Base-by-base conservation (phyloP, 1,284 basidiomycete species). In the Cryptococcus depauperatus region DNA sequence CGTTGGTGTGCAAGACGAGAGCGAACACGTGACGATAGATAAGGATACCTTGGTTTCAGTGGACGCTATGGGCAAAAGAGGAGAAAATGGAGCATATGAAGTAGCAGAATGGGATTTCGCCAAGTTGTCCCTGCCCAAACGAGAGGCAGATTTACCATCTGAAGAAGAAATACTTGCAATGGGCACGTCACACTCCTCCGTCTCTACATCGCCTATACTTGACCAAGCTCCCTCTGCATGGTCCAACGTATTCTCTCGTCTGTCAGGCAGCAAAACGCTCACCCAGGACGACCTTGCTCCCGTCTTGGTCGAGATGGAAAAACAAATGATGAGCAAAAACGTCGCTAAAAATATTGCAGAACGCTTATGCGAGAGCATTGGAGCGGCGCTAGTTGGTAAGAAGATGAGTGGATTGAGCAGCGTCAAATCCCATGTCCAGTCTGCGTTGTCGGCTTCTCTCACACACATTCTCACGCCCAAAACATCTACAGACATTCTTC, bases 261-360 rank as follows among this genome's bases (percentile, higher is more conserved):
- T 98, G 50, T 91, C 87, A 0, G 86, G 73, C 9, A 64, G 84
- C 19, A 92, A 90, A 68, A 77, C 82, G 2, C 74, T 99, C 35
- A 86, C 85, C 0, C 78, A 85, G 47, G 76, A 80, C 34, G 92
- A 97, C 65, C 71, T 98, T 32, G 79, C 80, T 52, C 92, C 93
- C 5, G 88, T 95, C 0, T 70, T 98, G 21, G 83, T 84, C 35
- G 85, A 82, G 18, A 98, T 98, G 91, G 90, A 93, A 65, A 85
- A 91, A 53, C 93, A 97, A 68, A 76, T 98, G 38, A 96, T 97
- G 86, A 83, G 86, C 72, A 98, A 98, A 76, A 99, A 99, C 60
- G 95, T 99, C 2, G 95, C 95, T 6, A 86, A 82, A 68, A 89
- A 95, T 48, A 95, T 98, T 53, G 78, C 93, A 8, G 86, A 92